Base-by-base conservation (phyloP, 352 stramenopile species). In the Phytophthora cryptogea region DNA sequence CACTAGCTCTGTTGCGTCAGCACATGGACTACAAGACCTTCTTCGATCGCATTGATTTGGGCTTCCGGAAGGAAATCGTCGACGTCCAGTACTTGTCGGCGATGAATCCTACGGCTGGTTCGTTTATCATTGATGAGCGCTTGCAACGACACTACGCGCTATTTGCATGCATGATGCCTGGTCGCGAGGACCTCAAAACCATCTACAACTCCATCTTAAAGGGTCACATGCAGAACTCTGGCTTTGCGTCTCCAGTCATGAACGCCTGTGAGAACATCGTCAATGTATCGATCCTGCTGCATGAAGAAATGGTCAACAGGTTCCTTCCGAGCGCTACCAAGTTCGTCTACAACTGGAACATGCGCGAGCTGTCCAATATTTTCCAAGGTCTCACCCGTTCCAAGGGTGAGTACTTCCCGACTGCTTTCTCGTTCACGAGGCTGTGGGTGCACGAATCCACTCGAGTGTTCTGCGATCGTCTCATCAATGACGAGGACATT, bases 321-420 rank as follows among this genome's bases (percentile, higher is more conserved):
- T 99, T 99, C 71, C 68, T 99, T 5, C 96, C 95, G 3, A 98
- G 90, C 36, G 95, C 95, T 39, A 94, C 97, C n/a, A 97, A 98
- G 67, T 99, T 99, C 66, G 97, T 98, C 58, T 99, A 99, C 78
- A 99, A 99, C 65, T 99, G 96, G 95, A 99, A 98, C 73, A 98
- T 96, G 94, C 89, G 96, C 13, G 94, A 99, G 59, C 74, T 99
- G 4, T 96, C 86, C 5, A 99, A 99, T 53, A 95, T 98, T 46
- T 98, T 99, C 66, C 96, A 99, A 73, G 93, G 94, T 3, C 80
- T 97, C 26, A 97, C 91, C 31, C 84, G 92, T 3, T 92, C 94
- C 7, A 97, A 96, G 61, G 84, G 86, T 20, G 90, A 98, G 36
- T 98, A 97, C 65, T 98, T 97, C 68, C 82, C 88, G 14, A 91